Base-by-base conservation (phyloP, 306 rosid species). In the Quercus ilex region DNA sequence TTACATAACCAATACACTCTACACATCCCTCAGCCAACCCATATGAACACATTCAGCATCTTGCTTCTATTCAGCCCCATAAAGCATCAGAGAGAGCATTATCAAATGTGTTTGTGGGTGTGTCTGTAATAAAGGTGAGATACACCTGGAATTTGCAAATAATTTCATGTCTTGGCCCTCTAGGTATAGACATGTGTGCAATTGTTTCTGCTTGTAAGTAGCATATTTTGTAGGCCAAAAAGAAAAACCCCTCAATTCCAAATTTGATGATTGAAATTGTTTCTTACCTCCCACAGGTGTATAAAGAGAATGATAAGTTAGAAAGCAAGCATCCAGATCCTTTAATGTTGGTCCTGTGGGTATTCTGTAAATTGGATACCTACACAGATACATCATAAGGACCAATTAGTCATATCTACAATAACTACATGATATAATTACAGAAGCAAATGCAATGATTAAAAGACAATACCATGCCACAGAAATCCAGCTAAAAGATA, bases 311-410 rank as follows among this genome's bases (percentile, higher is more conserved):
- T 94, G 98, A 79, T 92, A 94, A 9, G 98, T 88, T 78, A 94
- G 85, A 78, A 94, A 94, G 87, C 98, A 92, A 26, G 98, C 97
- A 81, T 94, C 92, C 23, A 94, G 88, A 86, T 94, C 97, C 84
- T 83, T 94, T 83, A 94, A 82, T 75, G 97, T 94, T 78, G 94
- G 97, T 53, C 98, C 98, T 12, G 94, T 94, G 74, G 98, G 98
- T 78, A 92, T 94, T 84, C 98, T 85, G 82, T 94, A 94, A 80
- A 94, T 94, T 9, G 97, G 98, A 87, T 94, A 94, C 98, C 98
- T 94, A 74, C 78, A 83, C 78, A 72, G 76, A 59, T 68, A 20
- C 33, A 83, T 1, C 69, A 79, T 77, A 76, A 56, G 79, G 14
- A 53, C 49, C 75, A 78, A 81, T 82, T 58, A 65, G 74, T 58